Conservation (phyloP, 345 rosid species). For the Iberis pinnata region DNA sequence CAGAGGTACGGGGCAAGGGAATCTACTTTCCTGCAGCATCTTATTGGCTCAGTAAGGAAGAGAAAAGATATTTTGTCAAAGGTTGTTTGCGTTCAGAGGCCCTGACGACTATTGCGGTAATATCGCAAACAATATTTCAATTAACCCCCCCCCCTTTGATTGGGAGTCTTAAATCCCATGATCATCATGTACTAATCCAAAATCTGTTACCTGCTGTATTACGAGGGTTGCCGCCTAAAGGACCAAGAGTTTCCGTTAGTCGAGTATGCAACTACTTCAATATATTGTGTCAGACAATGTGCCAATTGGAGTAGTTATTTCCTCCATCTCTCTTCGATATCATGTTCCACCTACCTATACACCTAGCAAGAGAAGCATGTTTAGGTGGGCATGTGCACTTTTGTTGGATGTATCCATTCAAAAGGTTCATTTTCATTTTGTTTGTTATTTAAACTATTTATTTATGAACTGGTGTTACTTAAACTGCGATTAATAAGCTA, state of each 20-base stretch:
- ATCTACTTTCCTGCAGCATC: background rate
- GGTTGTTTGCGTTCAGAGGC: background rate
- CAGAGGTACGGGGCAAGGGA: background rate
- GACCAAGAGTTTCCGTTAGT: background rate
- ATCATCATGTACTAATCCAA: background rate
- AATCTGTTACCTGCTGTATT: background rate
- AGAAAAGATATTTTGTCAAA: background rate
- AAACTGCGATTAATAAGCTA: no score
- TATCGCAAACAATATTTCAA: background rate
- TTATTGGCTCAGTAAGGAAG: background rate
- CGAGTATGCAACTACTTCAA: slow-evolving; percentile 5
- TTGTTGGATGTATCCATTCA: background rate
- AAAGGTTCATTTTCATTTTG: background rate
- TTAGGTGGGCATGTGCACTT: background rate
- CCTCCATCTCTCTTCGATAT: background rate
- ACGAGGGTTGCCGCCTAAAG: background rate
- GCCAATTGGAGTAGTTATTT: background rate
- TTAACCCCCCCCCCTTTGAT: background rate
- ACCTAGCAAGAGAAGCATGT: background rate
- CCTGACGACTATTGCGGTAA: background rate
- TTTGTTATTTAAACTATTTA: no score
- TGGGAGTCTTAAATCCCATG: background rate
- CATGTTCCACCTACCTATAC: background rate
- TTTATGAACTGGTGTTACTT: no score
- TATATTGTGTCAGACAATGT: background rate